Percentiles rank a stretch among this genome's conserved stretches.
Conservation (phyloP, 441 rosid species). For the Macaranga tanarius region DNA sequence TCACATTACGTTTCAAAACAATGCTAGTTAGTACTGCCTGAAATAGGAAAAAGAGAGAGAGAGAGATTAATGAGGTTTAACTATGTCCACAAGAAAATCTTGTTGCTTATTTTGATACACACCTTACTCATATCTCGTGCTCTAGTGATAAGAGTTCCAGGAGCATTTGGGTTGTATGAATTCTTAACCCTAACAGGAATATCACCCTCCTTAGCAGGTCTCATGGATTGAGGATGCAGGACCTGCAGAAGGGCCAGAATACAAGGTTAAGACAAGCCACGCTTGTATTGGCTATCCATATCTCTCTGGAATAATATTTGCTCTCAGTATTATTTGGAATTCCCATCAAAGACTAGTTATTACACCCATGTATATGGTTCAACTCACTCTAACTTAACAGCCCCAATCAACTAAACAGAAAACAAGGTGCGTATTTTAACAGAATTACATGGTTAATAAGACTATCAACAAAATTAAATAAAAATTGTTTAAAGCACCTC, state of each 20-base stretch:
- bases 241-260: slow-evolving; percentile 46
- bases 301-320: neutral
- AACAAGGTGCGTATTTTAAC: too few species aligned
- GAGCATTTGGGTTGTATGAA: slow-evolving; percentile 87
- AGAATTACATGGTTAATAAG: too few species aligned
- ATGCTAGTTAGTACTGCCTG: slow-evolving; percentile 95
- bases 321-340: neutral
- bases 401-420: too few species aligned
- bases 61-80: slow-evolving; percentile 18
- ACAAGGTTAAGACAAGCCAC: slow-evolving; percentile 12
- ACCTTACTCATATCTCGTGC: slow-evolving; percentile 92
- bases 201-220: slow-evolving; percentile 95
- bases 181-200: slow-evolving; percentile 94
- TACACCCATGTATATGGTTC: neutral
- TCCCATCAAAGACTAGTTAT: slow-evolving; percentile 1
- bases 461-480: too few species aligned
- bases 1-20: slow-evolving; percentile 89
- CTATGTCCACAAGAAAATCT: slow-evolving; percentile 18
- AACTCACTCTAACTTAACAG: neutral
- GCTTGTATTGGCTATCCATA: neutral
- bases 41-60: slow-evolving; percentile 14
- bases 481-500: neutral
- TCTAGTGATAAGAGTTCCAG: slow-evolving; percentile 91
- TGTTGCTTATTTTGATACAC: slow-evolving; percentile 20
- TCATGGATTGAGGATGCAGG: slow-evolving; percentile 91